Conservation (phyloP, 345 rosid species). For the Salix exigua region DNA sequence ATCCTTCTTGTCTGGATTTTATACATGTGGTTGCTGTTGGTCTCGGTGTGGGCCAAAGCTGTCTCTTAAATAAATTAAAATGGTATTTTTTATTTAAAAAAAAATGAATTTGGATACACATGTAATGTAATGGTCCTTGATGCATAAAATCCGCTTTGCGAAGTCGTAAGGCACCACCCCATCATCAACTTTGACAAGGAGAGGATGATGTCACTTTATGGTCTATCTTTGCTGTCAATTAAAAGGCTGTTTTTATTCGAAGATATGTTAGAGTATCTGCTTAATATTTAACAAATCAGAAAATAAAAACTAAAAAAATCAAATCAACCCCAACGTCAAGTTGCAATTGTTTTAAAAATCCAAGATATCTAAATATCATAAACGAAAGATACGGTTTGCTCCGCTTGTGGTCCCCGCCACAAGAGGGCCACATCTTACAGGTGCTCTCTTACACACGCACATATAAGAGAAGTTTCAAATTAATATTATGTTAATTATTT, state of each 20-base stretch:
- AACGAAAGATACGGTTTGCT: no score
- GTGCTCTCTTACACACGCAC: no score
- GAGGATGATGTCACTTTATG: conserved; percentile 11
- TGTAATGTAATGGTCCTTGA: neutral
- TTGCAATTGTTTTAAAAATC: no score
- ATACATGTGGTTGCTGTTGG: neutral
- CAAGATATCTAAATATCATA: no score
- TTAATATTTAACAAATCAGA: no score
- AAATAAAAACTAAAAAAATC: neutral
- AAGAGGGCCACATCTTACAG: no score
- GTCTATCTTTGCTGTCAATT: neutral
- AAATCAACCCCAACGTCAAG: neutral
- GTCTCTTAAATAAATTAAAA: neutral
- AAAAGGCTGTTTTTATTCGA: neutral
- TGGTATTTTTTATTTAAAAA: no score
- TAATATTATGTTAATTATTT: no score
- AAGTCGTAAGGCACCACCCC: neutral
- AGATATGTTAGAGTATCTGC: no score
- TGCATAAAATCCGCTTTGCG: neutral
- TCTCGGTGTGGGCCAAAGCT: neutral
- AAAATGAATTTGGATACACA: no score
- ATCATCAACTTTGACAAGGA: neutral
- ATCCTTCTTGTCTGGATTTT: neutral
- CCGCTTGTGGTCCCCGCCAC: no score
- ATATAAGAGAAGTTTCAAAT: no score